Evolutionary conservation across 2,329 filamentous ascomycete species (phyloP).

Genomic region (Pseudopithomyces chartarum): DNA sequence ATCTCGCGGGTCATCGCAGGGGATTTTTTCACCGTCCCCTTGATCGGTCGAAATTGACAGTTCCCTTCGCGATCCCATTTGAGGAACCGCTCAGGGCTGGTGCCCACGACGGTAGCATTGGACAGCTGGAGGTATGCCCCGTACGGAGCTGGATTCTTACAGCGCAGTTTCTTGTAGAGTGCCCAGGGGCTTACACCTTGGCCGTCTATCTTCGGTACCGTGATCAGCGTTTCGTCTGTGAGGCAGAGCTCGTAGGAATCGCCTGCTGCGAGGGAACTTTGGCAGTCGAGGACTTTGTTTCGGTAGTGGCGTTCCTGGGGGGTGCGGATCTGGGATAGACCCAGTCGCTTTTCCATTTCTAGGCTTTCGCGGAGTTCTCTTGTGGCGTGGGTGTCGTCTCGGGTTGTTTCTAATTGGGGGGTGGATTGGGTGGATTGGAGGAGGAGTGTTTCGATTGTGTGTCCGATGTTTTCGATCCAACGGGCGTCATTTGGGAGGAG

Average conservation of each 20-base stretch:
- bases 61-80: slow-evolving; percentile 62
- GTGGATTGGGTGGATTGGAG: neutral
- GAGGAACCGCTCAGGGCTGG: slow-evolving; percentile 86
- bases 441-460: neutral
- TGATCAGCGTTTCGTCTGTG: slow-evolving; percentile 71
- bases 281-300: slow-evolving; percentile 66
- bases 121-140: slow-evolving; percentile 76
- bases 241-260: slow-evolving; percentile 84
- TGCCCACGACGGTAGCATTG: slow-evolving; percentile 69
- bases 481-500: slow-evolving; percentile 49
- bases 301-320: slow-evolving; percentile 56
- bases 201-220: slow-evolving; percentile 38
- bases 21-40: slow-evolving; percentile 83
- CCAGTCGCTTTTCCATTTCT: slow-evolving; percentile 4
- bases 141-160: slow-evolving; percentile 77
- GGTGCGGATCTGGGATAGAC: slow-evolving; percentile 2
- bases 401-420: neutral
- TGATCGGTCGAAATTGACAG: slow-evolving; percentile 86
- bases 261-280: slow-evolving; percentile 72
- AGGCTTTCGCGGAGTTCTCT: slow-evolving; percentile 3
- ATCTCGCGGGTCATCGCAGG: slow-evolving; percentile 67
- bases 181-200: slow-evolving; percentile 55
- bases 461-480: slow-evolving; percentile 48
- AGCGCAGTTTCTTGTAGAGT: slow-evolving; percentile 70
- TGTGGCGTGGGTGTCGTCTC: neutral